These are phyloP conservation scores for Aspergillus awamori DNA, from an alignment of 2,329 filamentous ascomycete species.

Conservation along the genomic window DNA sequence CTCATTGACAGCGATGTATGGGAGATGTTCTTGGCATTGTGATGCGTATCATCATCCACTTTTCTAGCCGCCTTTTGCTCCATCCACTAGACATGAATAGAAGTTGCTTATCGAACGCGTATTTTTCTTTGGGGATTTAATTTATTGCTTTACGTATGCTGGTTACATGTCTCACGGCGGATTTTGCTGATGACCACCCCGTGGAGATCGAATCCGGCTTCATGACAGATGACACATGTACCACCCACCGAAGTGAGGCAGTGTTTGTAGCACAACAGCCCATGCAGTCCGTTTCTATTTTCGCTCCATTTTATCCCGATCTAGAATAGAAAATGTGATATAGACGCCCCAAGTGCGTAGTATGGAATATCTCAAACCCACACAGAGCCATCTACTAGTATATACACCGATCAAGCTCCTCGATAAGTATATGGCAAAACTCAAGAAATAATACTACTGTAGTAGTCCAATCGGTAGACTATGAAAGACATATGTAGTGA, in stretches of 20 bases:
- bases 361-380: too few relatives aligned
- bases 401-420: too few relatives aligned
- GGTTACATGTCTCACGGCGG: too few relatives aligned
- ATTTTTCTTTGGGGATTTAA: background rate
- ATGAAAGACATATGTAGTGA: too few relatives aligned
- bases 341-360: background rate
- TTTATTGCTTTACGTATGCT: background rate
- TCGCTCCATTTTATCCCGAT: background rate
- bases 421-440: too few relatives aligned
- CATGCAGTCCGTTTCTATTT: background rate
- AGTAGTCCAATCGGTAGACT: too few relatives aligned
- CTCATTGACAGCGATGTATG: slow-evolving; percentile 33
- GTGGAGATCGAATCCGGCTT: background rate
- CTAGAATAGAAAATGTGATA: background rate
- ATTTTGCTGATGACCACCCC: background rate
- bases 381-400: too few relatives aligned
- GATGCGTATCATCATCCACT: slow-evolving; percentile 3
- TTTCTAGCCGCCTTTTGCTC: slow-evolving; percentile 8
- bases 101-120: background rate
- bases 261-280: too few relatives aligned
- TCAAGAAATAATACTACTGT: too few relatives aligned
- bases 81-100: slow-evolving; percentile 1
- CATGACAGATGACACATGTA: background rate
- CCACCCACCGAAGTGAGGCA: background rate
- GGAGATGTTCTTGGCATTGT: slow-evolving; percentile 33